Conservation (phyloP, 129 eudicot species). For the Pulicaria dysenterica region DNA sequence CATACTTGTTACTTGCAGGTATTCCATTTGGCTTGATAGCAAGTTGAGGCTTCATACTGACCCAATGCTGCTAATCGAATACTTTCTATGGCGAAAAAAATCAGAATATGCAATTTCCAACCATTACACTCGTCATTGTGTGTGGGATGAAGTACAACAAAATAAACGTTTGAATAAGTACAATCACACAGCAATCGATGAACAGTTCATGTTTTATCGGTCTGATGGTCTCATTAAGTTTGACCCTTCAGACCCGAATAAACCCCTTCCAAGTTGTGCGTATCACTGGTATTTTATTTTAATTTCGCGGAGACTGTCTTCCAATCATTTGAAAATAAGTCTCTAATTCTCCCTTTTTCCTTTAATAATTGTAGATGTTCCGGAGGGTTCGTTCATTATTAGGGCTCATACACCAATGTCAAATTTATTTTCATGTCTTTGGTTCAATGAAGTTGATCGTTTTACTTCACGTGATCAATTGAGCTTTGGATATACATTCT, state of each 20-base stretch:
- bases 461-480: slow-evolving; percentile 96
- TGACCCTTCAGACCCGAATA: slow-evolving; percentile 75
- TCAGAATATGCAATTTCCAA: slow-evolving; percentile 93
- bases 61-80: slow-evolving; percentile 83
- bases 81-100: slow-evolving; percentile 73
- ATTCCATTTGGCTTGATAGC: slow-evolving; percentile 98
- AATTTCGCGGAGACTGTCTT: slow-evolving; percentile 16
- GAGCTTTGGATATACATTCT: slow-evolving; percentile 87
- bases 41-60: slow-evolving; percentile 85
- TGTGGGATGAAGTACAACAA: slow-evolving; percentile 98
- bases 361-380: slow-evolving; percentile 63
- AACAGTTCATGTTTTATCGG: slow-evolving; percentile 80
- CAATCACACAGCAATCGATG: slow-evolving; percentile 89
- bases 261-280: slow-evolving; percentile 93
- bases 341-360: slow-evolving; percentile 17
- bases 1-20: slow-evolving; percentile 47
- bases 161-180: slow-evolving; percentile 93
- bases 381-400: slow-evolving; percentile 91
- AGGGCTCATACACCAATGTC: slow-evolving; percentile 97
- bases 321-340: background rate
- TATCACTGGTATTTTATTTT: slow-evolving; percentile 36
- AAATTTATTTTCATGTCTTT: slow-evolving; percentile 89
- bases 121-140: slow-evolving; percentile 95
- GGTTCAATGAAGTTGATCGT: slow-evolving; percentile 98
- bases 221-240: slow-evolving; percentile 91